Evolutionary conservation across 2,329 filamentous ascomycete species (phyloP).

Genomic region (Talaromyces sp.): DNA sequence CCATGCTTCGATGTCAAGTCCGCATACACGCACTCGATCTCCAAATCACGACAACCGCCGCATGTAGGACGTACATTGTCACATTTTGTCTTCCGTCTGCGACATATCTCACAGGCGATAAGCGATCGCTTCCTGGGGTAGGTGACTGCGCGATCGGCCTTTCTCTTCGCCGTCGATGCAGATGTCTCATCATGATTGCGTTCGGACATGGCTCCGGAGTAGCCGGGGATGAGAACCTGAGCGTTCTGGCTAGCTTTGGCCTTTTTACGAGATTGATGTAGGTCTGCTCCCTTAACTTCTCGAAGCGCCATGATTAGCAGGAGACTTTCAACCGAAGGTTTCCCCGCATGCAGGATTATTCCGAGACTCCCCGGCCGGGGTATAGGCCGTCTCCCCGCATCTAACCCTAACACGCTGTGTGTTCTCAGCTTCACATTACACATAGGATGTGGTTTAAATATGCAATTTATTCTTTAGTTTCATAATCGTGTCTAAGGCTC

Average conservation of each 20-base stretch:
- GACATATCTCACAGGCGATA: conserved; percentile 1
- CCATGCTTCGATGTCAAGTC: background rate
- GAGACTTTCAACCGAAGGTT: background rate
- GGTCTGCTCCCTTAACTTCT: background rate
- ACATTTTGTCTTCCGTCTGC: conserved; percentile 5
- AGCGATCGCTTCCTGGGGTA: conserved; percentile 3
- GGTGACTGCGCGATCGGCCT: background rate
- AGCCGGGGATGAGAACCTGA: background rate
- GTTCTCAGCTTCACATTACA: background rate
- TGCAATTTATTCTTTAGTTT: background rate
- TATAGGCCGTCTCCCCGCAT: background rate
- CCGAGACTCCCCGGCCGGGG: conserved; percentile 2
- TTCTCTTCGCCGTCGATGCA: background rate
- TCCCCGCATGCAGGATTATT: background rate
- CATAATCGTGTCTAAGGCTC: background rate
- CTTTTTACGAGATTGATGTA: background rate
- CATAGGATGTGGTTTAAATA: background rate
- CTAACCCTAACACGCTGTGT: background rate
- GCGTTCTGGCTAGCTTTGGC: background rate
- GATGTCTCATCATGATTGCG: background rate
- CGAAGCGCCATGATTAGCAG: background rate
- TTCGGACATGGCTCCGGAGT: conserved; percentile 1
- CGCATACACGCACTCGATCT: background rate
- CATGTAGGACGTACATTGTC: conserved; percentile 5
- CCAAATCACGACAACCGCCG: background rate